Base-by-base conservation (phyloP, 257 asterid species). In the Przewalskia tangutica region DNA sequence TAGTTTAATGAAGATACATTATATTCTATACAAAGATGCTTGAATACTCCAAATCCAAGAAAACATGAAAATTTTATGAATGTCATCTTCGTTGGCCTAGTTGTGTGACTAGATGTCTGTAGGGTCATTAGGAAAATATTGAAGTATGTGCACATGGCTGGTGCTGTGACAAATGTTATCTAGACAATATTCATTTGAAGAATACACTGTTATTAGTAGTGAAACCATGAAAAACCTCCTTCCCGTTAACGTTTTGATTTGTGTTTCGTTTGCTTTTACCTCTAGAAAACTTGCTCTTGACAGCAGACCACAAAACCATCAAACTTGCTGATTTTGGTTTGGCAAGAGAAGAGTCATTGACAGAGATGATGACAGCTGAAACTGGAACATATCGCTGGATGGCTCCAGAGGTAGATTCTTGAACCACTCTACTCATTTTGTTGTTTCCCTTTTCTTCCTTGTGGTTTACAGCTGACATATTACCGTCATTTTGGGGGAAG, bases 341-440 rank as follows among this genome's bases (percentile, higher is more conserved):
- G 90, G 98, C 98, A 65, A 91, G 98, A 88, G 98, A 95, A 88
- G 98, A 95, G 88, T 86, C 98, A 4, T 82, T 95, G 90, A 95
- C 98, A n/a, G 98, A 95, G 90, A 95, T 95, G 98, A 95, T 95
- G 98, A 95, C 98, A 13, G 98, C 98, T 14, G 98, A 95, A 89
- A 95, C 98, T 0, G 98, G 98, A 89, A 95, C 98, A 16, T 95
- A 95, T 81, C 97, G 98, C 58, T 95, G 98, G 98, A 89, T 91
- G 98, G 98, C 93, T 79, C 91, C 90, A 14, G 98, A 93, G 97
- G 90, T 92, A 84, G 27, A 58, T 77, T n/a, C 60, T 38, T 63
- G 36, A 55, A 78, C 20, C 3, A 55, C 20, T 4, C 59, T 14
- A 16, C 59, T 54, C 42, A 7, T 48, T 9, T 2, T 6, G 53